Base-by-base conservation (phyloP, 148 eudicot genomes). In the Rhododendron henanense region DNA sequence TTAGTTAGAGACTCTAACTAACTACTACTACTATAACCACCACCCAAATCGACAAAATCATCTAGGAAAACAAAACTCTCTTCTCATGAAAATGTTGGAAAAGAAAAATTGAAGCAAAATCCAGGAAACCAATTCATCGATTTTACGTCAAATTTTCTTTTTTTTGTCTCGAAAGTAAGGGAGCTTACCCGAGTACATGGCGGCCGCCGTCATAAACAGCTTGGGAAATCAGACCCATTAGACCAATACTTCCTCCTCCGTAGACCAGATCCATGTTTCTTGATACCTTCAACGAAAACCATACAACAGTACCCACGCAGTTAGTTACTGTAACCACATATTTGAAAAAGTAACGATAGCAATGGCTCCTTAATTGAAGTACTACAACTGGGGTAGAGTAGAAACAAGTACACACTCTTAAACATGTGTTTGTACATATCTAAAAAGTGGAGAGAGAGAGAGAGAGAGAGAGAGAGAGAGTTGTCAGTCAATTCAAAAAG, bases 181-280 rank as follows among this genome's bases (percentile, higher is more conserved):
- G 74, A 71, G 65, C 28, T 51, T 77, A 90, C 92, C 92, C 92
- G 80, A 90, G 85, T 19, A 90, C 92, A 83, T 88, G 90, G 45
- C 92, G 90, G 53, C 92, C 92, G 33, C 92, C 92, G 35, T 78
- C 59, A 16, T 90, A 86, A 67, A 90, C 92, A 33, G 92, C 90
- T 63, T 88, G 88, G 57, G 90, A 85, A 14, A 90, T 86, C 48
- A 88, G 78, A 15, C 92, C 90, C 92, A 90, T 90, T 45, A 90
- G 84, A 23, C 92, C 92, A 80, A 88, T 90, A 44, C 90, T 88
- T 80, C 92, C 92, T 53, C 92, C 92, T 25, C 92, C 92, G 33
- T 88, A 90, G 13, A 90, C 92, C 31, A 90, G 92, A 87, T 88
- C 92, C 53, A 90, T 82, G 25, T 82, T 86, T 79, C 88, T 88